Evolutionary conservation across 305 asterid species (phyloP), one percentile per base, ranked within the genome.

Genomic region (Rubia tinctorum): DNA sequence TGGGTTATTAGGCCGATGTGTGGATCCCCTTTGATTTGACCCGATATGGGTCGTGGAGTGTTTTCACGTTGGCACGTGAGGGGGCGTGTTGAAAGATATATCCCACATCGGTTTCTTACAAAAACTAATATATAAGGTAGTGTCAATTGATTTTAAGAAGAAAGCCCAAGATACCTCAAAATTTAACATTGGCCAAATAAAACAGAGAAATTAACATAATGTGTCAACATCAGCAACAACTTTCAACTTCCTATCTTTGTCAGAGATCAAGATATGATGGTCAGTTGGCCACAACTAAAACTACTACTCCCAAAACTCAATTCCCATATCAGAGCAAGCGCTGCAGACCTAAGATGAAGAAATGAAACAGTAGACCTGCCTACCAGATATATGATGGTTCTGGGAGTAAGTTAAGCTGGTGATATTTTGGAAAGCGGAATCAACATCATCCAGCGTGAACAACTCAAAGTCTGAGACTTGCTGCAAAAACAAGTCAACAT

Each of bases 351-450:
- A 73, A 34, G 42, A 66, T 27, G 47, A 78, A 71, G 49, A 67
- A 37, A 2, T 64, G 25, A n/a, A 63, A 55, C 25, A 66, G 43
- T 71, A 47, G 73, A 59, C 69, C 27, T 39, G 67, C 88, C 75
- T 80, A 94, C 99, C 99, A 76, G 97, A 84, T 80, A 95, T 83
- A 73, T 95, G 85, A 86, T 92, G 78, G 82, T 95, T 95, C 83
- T 95, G 99, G 51, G 96, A 95, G 82, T 90, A 90, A 49, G 97
- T 89, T 90, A 95, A 88, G 86, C 95, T 86, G 82, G 97, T 90
- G 44, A 95, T 86, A 75, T 73, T 88, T 82, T 89, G 89, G 84
- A 95, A 95, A 65, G 96, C 93, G 67, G 81, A 82, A 84, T 95
- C 99, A 69, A 92, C 84, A 82, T 95, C 98, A 75, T 95, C 97